phyloP scores from a whole-genome alignment of 768 basidiomycete genomes.

The Mycena metata region DNA sequence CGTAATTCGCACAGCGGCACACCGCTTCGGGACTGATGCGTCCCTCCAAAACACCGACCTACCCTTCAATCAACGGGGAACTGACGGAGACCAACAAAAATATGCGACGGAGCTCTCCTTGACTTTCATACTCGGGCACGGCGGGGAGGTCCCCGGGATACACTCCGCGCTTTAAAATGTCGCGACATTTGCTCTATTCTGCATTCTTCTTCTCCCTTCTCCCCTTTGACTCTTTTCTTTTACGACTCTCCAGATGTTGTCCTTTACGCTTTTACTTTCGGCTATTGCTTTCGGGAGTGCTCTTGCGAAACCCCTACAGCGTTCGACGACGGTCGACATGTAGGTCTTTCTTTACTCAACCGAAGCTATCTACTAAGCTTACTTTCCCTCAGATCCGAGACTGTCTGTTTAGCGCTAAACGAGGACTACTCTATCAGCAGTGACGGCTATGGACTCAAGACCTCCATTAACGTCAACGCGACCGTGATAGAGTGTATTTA shows the following conservation, averaged over 20 bases:
- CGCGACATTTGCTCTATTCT: neutral
- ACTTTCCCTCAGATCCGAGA: neutral
- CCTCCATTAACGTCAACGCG: constrained; percentile 2
- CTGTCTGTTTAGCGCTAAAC: constrained; percentile 7
- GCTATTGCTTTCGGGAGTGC: neutral
- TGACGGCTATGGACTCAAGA: constrained; percentile 5
- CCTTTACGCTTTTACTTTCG: neutral
- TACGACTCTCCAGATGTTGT: constrained; percentile 2
- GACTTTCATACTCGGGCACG: neutral
- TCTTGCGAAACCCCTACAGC: neutral
- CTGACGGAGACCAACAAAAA: too few relatives aligned
- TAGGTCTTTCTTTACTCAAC: neutral
- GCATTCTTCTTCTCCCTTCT: constrained; percentile 1
- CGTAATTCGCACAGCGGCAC: too few relatives aligned
- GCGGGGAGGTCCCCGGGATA: neutral
- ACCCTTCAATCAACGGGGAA: too few relatives aligned
- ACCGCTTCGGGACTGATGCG: too few relatives aligned
- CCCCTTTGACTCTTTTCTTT: constrained; percentile 4
- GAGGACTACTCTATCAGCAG: constrained; percentile 5
- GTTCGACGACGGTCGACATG: neutral
- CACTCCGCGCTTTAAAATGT: neutral
- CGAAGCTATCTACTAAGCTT: neutral
- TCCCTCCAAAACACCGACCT: too few relatives aligned
- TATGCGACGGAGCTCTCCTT: neutral
- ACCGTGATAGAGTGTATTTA: constrained; percentile 7